A percentile compares a stretch with the other conserved stretches of the same genome.
These are phyloP conservation scores for Cryoendolithus antarcticus DNA, from an alignment of 2,329 filamentous ascomycete species.

Conservation along the genomic window DNA sequence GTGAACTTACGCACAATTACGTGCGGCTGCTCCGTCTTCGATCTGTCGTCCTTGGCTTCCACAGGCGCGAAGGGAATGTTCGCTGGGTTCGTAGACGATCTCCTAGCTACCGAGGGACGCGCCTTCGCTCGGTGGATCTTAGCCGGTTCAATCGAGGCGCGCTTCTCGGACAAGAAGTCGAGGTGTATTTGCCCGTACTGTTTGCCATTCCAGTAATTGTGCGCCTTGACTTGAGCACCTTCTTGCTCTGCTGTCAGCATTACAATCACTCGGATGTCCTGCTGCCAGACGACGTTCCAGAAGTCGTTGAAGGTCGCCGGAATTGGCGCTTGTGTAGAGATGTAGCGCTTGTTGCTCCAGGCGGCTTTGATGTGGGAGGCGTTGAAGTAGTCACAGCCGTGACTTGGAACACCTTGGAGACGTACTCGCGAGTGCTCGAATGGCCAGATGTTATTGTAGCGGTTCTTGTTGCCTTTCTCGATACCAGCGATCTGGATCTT, in stretches of 20 bases:
- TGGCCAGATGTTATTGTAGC: slow-evolving; percentile 95
- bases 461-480: slow-evolving; percentile 88
- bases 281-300: slow-evolving; percentile 95
- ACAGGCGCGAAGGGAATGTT: slow-evolving; percentile 16
- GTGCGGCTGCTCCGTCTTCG: slow-evolving; percentile 49
- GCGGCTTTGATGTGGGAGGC: slow-evolving; percentile 74
- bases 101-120: slow-evolving; percentile 25
- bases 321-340: slow-evolving; percentile 86
- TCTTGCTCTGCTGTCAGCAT: slow-evolving; percentile 94
- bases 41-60: slow-evolving; percentile 14
- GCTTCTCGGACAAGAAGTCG: slow-evolving; percentile 67
- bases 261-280: slow-evolving; percentile 86
- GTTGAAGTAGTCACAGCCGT: slow-evolving; percentile 86
- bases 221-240: slow-evolving; percentile 86
- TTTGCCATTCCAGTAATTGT: slow-evolving; percentile 77
- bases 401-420: slow-evolving; percentile 53
- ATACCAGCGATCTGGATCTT: slow-evolving; percentile 72
- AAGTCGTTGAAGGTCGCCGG: slow-evolving; percentile 93
- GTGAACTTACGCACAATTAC: slow-evolving; percentile 82
- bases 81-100: slow-evolving; percentile 21
- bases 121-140: slow-evolving; percentile 36
- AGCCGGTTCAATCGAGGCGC: slow-evolving; percentile 58
- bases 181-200: slow-evolving; percentile 69
- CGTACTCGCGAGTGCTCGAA: slow-evolving; percentile 89
- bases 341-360: slow-evolving; percentile 81